Conservation (phyloP, 179 eudicot genomes). For the Spergularia azorica region DNA sequence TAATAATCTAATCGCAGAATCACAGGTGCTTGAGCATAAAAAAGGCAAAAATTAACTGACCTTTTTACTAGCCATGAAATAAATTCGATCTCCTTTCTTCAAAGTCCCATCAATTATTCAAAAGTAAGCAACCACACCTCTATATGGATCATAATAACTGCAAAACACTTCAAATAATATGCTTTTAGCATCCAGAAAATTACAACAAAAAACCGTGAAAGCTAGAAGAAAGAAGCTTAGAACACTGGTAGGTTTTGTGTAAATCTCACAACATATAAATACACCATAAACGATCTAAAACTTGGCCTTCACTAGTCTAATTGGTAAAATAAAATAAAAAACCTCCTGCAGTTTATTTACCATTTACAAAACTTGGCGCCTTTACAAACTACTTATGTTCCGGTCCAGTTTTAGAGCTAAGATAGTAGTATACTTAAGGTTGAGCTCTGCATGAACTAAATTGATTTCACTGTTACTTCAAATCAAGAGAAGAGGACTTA, state of each 20-base stretch:
- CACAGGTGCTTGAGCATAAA: background rate
- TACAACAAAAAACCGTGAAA: background rate
- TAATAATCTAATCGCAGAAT: background rate
- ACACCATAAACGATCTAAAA: background rate
- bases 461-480: background rate
- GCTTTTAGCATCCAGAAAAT: slow-evolving; percentile 23
- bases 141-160: slow-evolving; percentile 94
- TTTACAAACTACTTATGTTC: background rate
- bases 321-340: too few species aligned
- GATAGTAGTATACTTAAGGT: too few species aligned
- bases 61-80: slow-evolving; percentile 90
- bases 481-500: background rate
- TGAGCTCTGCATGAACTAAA: background rate
- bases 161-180: slow-evolving; percentile 35
- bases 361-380: background rate
- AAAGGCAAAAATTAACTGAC: slow-evolving; percentile 34
- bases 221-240: background rate
- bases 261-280: background rate
- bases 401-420: too few species aligned
- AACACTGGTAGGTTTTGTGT: background rate
- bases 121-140: slow-evolving; percentile 94
- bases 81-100: slow-evolving; percentile 87
- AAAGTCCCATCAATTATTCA: slow-evolving; percentile 87
- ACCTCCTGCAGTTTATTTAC: background rate
- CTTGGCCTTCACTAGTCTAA: too few species aligned